These are phyloP conservation scores for Lagenaria siceraria DNA, from an alignment of 306 rosid genomes.

Conservation along the genomic window DNA sequence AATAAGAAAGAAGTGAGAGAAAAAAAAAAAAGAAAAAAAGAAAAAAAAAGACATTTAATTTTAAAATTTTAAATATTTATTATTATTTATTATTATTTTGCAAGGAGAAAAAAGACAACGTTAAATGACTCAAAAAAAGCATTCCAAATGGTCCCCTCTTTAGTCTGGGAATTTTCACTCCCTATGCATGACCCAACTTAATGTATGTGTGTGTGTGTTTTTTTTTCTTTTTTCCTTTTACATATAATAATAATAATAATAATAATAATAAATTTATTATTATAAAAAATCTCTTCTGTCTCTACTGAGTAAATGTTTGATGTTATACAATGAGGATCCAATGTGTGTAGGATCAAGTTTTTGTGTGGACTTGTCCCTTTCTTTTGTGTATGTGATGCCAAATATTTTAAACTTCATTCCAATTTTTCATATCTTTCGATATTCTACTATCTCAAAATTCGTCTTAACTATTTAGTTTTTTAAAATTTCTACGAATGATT, in stretches of 20 bases:
- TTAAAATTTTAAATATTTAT: no score
- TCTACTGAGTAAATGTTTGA: not conserved
- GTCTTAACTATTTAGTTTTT: not conserved
- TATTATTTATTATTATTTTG: no score
- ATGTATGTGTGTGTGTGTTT: not conserved
- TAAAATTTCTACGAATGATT: no score
- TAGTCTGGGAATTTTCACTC: not conserved
- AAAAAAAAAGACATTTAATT: no score
- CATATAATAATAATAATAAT: no score
- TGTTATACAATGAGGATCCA: not conserved
- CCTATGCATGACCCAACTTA: slow-evolving; percentile 1
- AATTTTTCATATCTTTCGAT: not conserved
- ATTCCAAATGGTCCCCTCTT: not conserved
- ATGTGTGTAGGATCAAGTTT: slow-evolving; percentile 1
- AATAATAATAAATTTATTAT: no score
- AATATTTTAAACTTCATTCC: not conserved
- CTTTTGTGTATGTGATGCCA: not conserved
- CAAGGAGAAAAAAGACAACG: not conserved
- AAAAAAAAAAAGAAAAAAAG: no score
- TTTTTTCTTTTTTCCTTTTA: no score
- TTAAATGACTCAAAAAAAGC: not conserved
- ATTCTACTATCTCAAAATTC: no score
- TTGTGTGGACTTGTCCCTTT: slow-evolving; percentile 1
- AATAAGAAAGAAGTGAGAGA: not conserved
- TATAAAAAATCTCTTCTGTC: not conserved